phyloP scores from a whole-genome alignment of 345 rosid species.

The Balakata baccata region DNA sequence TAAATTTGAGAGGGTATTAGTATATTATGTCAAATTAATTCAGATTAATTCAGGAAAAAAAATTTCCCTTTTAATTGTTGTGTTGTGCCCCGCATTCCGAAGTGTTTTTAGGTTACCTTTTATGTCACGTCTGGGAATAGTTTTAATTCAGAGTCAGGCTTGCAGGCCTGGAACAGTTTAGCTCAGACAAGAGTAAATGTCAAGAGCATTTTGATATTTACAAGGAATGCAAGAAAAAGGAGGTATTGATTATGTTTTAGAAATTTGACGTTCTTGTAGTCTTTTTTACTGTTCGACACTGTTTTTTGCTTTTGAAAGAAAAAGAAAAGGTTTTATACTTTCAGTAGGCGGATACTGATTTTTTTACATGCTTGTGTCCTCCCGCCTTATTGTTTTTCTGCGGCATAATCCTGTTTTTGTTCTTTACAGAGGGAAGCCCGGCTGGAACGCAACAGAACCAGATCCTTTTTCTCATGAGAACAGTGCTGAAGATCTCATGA shows the following conservation, averaged over 20 bases:
- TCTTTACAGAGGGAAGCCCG: slow-evolving; percentile 82
- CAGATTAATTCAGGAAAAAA: no score
- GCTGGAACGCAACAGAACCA: slow-evolving; percentile 75
- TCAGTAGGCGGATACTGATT: neutral
- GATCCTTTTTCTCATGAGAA: slow-evolving; percentile 70
- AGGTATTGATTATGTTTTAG: slow-evolving; percentile 36
- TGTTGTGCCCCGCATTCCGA: neutral
- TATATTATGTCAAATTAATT: no score
- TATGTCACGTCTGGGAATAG: neutral
- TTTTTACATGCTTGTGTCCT: neutral
- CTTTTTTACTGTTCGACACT: no score
- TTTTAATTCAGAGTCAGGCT: neutral
- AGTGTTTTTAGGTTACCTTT: neutral
- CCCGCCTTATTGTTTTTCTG: neutral
- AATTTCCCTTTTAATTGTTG: no score
- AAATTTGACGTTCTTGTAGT: neutral
- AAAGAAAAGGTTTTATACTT: neutral
- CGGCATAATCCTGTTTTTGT: slow-evolving; percentile 3
- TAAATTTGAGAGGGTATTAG: no score
- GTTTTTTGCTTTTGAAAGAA: no score
- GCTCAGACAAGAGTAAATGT: slow-evolving; percentile 84
- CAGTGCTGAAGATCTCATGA: slow-evolving; percentile 16
- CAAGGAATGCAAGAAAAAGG: slow-evolving; percentile 96
- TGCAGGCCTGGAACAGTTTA: slow-evolving; percentile 84
- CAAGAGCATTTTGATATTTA: slow-evolving; percentile 88